These are phyloP conservation scores for Yamadazyma sp. DNA, from an alignment of 1,139 yeast genomes.

Conservation along the genomic window DNA sequence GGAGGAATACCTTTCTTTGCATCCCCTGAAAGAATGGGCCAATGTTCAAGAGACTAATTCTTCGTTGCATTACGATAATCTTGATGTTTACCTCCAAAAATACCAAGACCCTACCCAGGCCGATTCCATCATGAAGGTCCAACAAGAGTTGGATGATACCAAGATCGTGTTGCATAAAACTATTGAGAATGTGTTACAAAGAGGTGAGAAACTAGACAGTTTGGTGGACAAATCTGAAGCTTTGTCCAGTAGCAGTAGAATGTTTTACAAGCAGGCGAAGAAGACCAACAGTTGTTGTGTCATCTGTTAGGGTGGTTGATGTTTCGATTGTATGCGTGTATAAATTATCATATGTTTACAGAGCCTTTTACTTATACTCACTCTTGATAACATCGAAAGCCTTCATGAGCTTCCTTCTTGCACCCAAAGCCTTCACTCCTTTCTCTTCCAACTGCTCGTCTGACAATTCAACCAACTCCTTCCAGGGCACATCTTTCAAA, in stretches of 20 bases:
- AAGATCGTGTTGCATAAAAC: constrained; percentile 95
- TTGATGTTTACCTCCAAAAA: constrained; percentile 70
- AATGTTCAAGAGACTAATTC: constrained; percentile 50
- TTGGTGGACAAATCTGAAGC: constrained; percentile 96
- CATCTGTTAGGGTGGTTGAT: constrained; percentile 33
- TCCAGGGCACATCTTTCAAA: constrained; percentile 75
- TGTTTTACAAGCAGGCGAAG: constrained; percentile 97
- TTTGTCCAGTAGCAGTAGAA: constrained; percentile 79
- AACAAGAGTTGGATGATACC: constrained; percentile 96
- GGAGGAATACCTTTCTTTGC: constrained; percentile 85
- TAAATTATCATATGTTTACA: neutral
- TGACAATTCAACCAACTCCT: constrained; percentile 66
- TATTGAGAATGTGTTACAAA: constrained; percentile 87
- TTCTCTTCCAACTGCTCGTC: constrained; percentile 70
- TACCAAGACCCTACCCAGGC: constrained; percentile 98
- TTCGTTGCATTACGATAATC: constrained; percentile 54
- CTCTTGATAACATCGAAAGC: constrained; percentile 78
- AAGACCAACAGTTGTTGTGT: constrained; percentile 96
- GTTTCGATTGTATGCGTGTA: neutral
- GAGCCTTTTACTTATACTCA: neutral
- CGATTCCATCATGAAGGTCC: constrained; percentile 94
- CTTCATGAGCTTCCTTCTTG: constrained; percentile 86
- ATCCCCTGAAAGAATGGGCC: constrained; percentile 75
- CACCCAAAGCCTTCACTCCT: constrained; percentile 94
- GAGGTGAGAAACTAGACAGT: constrained; percentile 94